Base-by-base conservation (phyloP, 805 yeast genomes). In the Grigorovia yakushimaensis region DNA sequence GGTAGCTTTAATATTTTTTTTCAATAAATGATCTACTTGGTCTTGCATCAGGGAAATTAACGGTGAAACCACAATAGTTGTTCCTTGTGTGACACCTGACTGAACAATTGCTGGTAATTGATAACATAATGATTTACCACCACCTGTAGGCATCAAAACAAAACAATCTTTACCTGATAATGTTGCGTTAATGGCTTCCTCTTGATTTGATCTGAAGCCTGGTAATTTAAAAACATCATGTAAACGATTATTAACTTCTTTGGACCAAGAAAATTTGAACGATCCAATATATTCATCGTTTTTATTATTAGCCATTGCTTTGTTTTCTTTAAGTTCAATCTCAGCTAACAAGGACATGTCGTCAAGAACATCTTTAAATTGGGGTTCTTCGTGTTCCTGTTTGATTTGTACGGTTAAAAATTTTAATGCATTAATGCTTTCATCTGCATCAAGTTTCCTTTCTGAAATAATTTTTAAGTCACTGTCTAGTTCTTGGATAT, bases 71-170 rank as follows among this genome's bases (percentile, higher is more conserved):
- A 93, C 99, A 38, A 93, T 78, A 0, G 98, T 88, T 0, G 94
- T 84, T 15, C 98, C 98, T 15, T 66, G 67, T 0, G 96, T 86
- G 27, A 64, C 72, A 1, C 96, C 96, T 1, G 82, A 72, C 37
- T 73, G 71, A 1, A 91, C 81, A 41, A 93, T 70, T 0, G 98
- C 97, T 0, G 99, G 98, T 33, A 93, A 70, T 64, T 93, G 99
- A 65, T 89, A 93, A 61, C 99, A 93, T 39, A 93, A 68, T 0
- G 98, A 91, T 62, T 93, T 93, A 43, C 99, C 99, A 44, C 98
- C 98, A 38, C 99, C 99, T 0, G 99, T 93, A 0, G 99, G 99
- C 96, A 93, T 91, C 56, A 93, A 71, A 2, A 93, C 97, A 69
- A 93, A 88, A 0, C 86, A 95, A 61, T 93, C 98, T 42, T 76